Evolutionary conservation across 257 asterid genomes (phyloP).

Genomic region (Rehmannia glutinosa): DNA sequence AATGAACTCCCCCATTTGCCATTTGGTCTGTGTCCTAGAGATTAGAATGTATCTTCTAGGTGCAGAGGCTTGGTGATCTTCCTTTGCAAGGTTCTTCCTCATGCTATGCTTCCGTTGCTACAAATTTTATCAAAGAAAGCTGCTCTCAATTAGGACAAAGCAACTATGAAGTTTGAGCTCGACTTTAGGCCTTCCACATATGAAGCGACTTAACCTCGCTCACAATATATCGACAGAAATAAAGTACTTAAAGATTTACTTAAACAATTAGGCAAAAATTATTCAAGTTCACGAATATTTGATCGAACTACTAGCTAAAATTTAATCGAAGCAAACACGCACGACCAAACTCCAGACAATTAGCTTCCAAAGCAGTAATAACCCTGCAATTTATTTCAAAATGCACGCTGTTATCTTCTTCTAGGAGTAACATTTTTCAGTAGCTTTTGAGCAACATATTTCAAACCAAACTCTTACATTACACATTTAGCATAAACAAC

Average conservation of each 20-base stretch:
- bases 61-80: no score
- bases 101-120: background rate
- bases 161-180: background rate
- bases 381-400: background rate
- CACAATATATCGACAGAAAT: background rate
- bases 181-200: background rate
- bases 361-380: background rate
- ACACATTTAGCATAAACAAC: background rate
- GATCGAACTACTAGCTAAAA: no score
- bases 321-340: background rate
- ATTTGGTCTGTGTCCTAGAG: background rate
- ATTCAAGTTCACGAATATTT: background rate
- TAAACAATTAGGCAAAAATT: background rate
- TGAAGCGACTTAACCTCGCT: background rate
- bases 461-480: no score
- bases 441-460: no score
- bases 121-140: background rate
- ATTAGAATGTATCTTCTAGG: no score
- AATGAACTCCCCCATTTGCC: background rate
- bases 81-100: background rate
- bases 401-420: background rate
- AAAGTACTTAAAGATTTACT: background rate
- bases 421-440: background rate
- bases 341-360: background rate
- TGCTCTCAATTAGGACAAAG: background rate